Conservation (phyloP, 306 rosid genomes). For the Cotoneaster glaucophyllus region DNA sequence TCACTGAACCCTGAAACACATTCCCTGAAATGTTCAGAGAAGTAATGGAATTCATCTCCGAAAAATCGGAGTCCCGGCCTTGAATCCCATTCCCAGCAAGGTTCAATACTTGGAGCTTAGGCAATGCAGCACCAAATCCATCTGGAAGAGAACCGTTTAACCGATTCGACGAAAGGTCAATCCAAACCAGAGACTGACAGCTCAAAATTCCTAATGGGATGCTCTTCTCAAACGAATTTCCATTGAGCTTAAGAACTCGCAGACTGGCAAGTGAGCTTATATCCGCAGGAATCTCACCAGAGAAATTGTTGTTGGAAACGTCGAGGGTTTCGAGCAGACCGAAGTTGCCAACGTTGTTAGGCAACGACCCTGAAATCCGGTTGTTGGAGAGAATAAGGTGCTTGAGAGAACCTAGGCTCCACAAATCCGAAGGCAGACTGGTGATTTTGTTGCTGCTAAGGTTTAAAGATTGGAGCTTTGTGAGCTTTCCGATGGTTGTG, state of each 20-base stretch:
- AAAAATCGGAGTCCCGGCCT: conserved; percentile 54
- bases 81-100: conserved; percentile 64
- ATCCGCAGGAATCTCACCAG: conserved; percentile 70
- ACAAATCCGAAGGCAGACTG: conserved; percentile 73
- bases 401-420: conserved; percentile 75
- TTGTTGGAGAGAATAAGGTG: conserved; percentile 68
- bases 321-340: conserved; percentile 69
- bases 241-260: conserved; percentile 50
- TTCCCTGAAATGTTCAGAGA: conserved; percentile 75
- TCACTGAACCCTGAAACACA: conserved; percentile 69
- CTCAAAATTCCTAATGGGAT: conserved; percentile 61
- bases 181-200: conserved; percentile 51
- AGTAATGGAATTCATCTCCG: conserved; percentile 51
- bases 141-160: conserved; percentile 72
- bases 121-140: conserved; percentile 76
- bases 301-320: conserved; percentile 58
- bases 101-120: conserved; percentile 67
- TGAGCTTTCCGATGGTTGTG: conserved; percentile 73
- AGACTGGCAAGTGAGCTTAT: conserved; percentile 55
- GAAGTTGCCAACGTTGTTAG: conserved; percentile 83
- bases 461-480: conserved; percentile 62
- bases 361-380: conserved; percentile 64
- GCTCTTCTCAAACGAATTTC: conserved; percentile 47
- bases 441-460: conserved; percentile 83
- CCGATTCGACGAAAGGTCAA: conserved; percentile 76